A percentile compares a stretch with the other conserved stretches of the same genome.
phyloP scores from a whole-genome alignment of 108 stramenopile genomes.

The Schizochytrium sp. region DNA sequence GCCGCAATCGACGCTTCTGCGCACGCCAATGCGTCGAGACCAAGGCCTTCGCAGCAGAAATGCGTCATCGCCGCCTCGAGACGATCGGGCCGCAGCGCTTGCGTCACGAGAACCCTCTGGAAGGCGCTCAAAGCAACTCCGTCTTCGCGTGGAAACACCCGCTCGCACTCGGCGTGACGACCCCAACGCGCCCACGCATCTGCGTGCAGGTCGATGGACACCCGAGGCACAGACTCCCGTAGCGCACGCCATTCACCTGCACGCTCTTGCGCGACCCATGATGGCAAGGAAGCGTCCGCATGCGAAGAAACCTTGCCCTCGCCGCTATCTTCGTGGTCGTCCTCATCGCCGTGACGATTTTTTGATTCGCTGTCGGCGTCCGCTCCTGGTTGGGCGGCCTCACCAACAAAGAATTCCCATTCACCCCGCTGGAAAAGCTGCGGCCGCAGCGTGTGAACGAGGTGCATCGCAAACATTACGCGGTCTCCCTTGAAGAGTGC shows the following conservation, averaged over 20 bases:
- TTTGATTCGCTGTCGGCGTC: too few relatives aligned
- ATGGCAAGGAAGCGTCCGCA: background rate
- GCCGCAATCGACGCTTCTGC: slow-evolving; percentile 14
- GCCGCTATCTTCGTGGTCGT: background rate
- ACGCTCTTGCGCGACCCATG: slow-evolving; percentile 41
- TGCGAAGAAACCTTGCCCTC: background rate
- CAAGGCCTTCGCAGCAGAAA: slow-evolving; percentile 38
- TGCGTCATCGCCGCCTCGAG: slow-evolving; percentile 36
- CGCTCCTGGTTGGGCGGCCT: background rate
- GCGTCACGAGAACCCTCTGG: slow-evolving; percentile 46
- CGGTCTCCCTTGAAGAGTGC: slow-evolving; percentile 50
- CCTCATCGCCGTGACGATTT: background rate
- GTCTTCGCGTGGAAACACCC: slow-evolving; percentile 36
- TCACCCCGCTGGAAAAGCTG: slow-evolving; percentile 41
- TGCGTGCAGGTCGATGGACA: slow-evolving; percentile 24
- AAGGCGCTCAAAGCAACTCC: slow-evolving; percentile 22
- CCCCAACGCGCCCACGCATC: slow-evolving; percentile 43
- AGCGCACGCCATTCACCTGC: slow-evolving; percentile 28
- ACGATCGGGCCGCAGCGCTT: slow-evolving; percentile 48
- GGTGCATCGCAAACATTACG: slow-evolving; percentile 51
- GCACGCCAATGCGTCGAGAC: slow-evolving; percentile 25
- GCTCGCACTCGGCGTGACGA: slow-evolving; percentile 39
- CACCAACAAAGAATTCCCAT: slow-evolving; percentile 54
- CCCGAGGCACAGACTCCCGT: slow-evolving; percentile 31
- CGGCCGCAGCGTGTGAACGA: slow-evolving; percentile 47